Evolutionary conservation across 78 protist species (phyloP), one percentile per base, ranked within the genome.

Genomic region (Cavenderia fasciculata): DNA sequence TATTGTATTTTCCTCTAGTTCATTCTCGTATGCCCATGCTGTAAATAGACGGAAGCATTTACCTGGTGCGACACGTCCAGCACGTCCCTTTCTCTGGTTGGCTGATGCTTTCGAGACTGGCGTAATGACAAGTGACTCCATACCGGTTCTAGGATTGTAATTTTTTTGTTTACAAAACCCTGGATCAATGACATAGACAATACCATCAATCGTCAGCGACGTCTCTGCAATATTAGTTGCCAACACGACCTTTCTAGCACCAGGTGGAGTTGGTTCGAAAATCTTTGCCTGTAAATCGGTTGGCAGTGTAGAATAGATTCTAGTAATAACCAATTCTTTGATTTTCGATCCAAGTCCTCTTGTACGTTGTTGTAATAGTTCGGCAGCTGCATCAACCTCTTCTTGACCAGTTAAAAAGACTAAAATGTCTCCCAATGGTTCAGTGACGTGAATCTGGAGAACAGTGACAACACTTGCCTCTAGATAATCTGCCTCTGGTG

Each of bases 171-270:
- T 98, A 68, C 61, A 51, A 57, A 97, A 97, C 1, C 99, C 99
- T 6, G 95, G 87, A 78, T 99, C 99, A 68, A 99, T 95, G 19
- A 99, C 99, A 84, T 95, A 99, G 47, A 97, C 94, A 44, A 99
- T 97, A 36, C 98, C 99, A 84, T 98, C 98, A 52, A 98, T 97
- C 6, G 99, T 98, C 27, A 98, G 89, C 41, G 99, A 95, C 2
- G 99, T 99, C 72, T 98, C 99, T 33, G 99, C 99, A 73, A 98
- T 98, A 95, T 98, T 98, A 27, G 99, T 98, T 23, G 99, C 99
- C 47, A 98, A 62, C 12, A 99, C 99, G 0, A 98, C 98, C 88
- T 99, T 98, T 71, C 99, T 87, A 6, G 99, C 94, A 16, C 92
- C 93, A 16, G 94, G 96, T 8, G 99, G 99, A 21, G 99, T 94